These are phyloP conservation scores for Ogataea haglerorum DNA, from an alignment of 805 yeast species.

Conservation along the genomic window DNA sequence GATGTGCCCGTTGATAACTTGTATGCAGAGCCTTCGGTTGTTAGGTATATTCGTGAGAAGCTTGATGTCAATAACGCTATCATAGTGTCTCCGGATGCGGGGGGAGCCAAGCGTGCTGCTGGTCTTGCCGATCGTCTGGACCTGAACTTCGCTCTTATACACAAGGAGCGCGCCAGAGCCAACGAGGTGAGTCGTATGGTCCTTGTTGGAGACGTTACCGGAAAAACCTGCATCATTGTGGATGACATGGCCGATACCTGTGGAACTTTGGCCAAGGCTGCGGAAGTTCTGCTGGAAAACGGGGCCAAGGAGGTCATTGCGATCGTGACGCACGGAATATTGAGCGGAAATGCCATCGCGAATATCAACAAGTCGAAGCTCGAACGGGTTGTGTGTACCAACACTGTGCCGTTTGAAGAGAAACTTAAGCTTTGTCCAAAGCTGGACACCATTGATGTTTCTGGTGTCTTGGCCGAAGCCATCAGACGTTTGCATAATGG, in stretches of 20 bases:
- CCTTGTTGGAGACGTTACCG: slow-evolving; percentile 77
- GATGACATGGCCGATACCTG: slow-evolving; percentile 93
- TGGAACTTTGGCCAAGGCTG: slow-evolving; percentile 81
- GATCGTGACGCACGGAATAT: slow-evolving; percentile 78
- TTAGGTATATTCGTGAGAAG: slow-evolving; percentile 66
- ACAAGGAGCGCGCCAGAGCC: slow-evolving; percentile 79
- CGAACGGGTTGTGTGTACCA: slow-evolving; percentile 71
- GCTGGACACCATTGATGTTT: slow-evolving; percentile 66
- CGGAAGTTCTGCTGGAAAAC: slow-evolving; percentile 66
- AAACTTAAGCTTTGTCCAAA: slow-evolving; percentile 56
- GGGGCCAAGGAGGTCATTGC: slow-evolving; percentile 74
- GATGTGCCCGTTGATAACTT: slow-evolving; percentile 80
- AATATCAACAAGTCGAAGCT: slow-evolving; percentile 68
- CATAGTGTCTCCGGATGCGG: slow-evolving; percentile 83
- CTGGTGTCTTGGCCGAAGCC: slow-evolving; percentile 75
- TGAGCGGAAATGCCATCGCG: slow-evolving; percentile 69
- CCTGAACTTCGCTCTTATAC: slow-evolving; percentile 77
- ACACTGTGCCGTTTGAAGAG: slow-evolving; percentile 74
- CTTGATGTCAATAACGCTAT: slow-evolving; percentile 60
- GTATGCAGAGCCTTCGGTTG: slow-evolving; percentile 80
- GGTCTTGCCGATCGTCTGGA: slow-evolving; percentile 77
- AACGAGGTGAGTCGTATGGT: slow-evolving; percentile 85
- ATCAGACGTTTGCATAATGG: slow-evolving; percentile 84
- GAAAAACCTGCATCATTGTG: slow-evolving; percentile 70
- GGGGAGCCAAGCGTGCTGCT: slow-evolving; percentile 90